phyloP scores from a whole-genome alignment of 306 rosid species.

The Quercus ilex region DNA sequence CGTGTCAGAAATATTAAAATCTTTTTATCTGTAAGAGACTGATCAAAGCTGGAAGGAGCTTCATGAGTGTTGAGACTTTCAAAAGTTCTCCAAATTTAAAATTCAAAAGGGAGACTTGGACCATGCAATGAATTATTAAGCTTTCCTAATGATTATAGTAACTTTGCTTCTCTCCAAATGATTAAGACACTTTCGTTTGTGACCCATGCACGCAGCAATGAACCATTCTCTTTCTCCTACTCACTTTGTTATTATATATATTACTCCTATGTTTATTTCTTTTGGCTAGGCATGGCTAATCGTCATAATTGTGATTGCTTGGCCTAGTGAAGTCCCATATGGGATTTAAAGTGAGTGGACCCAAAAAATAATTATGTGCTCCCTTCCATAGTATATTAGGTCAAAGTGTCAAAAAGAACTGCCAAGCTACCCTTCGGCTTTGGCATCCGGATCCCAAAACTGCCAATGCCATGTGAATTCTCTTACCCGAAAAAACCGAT shows the following conservation, averaged over 20 bases:
- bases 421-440: neutral
- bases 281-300: slow-evolving; percentile 2
- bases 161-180: neutral
- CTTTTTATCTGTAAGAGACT: no score
- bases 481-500: neutral
- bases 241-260: neutral
- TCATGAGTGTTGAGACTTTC: no score
- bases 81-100: neutral
- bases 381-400: neutral
- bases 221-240: neutral
- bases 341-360: neutral
- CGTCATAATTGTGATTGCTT: neutral
- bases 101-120: neutral
- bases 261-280: neutral
- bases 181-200: neutral
- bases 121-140: neutral
- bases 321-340: neutral
- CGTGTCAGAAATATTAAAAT: no score
- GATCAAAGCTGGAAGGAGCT: no score
- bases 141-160: neutral
- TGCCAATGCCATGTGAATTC: neutral
- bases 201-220: neutral
- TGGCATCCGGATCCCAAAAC: neutral
- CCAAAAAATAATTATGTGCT: neutral
- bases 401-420: neutral